phyloP scores from a whole-genome alignment of 257 asterid genomes.

The Primulina eburnea region DNA sequence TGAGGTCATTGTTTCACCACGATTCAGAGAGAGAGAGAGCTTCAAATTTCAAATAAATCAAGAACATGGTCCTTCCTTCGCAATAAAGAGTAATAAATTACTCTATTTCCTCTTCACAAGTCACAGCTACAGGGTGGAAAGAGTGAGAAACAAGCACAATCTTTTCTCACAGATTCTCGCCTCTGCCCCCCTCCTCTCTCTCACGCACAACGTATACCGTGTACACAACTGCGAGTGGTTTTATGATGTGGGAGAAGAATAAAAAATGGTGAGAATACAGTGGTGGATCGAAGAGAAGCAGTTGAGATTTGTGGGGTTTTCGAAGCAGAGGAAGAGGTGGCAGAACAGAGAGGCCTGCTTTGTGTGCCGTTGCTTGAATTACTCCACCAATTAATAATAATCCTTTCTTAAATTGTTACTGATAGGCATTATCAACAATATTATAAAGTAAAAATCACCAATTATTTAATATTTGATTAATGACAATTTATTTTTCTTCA shows the following conservation, averaged over 20 bases:
- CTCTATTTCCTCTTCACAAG: constrained; percentile 8
- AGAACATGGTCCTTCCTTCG: constrained; percentile 21
- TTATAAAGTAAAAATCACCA: no score
- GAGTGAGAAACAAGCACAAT: constrained; percentile 31
- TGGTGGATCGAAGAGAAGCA: constrained; percentile 31
- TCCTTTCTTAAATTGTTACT: background rate
- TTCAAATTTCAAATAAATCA: constrained; percentile 28
- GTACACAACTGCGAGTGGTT: background rate
- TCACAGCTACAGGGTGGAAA: constrained; percentile 20
- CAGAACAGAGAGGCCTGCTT: background rate
- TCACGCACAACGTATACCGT: background rate
- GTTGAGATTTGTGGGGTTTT: constrained; percentile 59
- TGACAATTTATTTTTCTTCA: background rate
- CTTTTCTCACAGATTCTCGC: constrained; percentile 4
- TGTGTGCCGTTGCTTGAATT: background rate
- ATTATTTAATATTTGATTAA: no score
- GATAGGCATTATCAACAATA: no score
- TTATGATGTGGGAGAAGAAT: constrained; percentile 10
- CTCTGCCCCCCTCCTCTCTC: constrained; percentile 21
- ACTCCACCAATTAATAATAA: background rate
- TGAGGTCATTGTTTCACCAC: constrained; percentile 31
- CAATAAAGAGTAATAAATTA: constrained; percentile 20
- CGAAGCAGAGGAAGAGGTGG: constrained; percentile 34
- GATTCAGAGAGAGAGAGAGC: constrained; percentile 24
- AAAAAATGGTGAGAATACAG: constrained; percentile 21